Evolutionary conservation across 768 basidiomycete species (phyloP).

Genomic region (Clathrus columnatus): DNA sequence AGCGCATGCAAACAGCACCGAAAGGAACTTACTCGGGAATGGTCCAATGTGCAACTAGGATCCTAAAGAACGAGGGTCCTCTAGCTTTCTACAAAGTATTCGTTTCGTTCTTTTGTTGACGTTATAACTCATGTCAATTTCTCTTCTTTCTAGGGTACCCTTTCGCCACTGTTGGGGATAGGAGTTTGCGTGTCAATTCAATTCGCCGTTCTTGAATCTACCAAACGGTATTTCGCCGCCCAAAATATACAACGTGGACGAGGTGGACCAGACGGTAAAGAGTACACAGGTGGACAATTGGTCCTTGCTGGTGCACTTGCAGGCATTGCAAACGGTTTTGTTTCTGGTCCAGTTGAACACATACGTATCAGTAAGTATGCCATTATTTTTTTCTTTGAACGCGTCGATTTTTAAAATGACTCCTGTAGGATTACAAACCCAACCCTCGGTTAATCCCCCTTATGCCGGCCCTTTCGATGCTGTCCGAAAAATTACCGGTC

Average conservation of each 20-base stretch:
- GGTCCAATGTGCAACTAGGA: constrained; percentile 82
- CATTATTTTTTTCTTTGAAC: not conserved
- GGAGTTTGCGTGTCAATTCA: constrained; percentile 95
- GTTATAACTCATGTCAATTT: no score
- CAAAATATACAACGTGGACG: constrained; percentile 49
- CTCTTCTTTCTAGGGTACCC: constrained; percentile 61
- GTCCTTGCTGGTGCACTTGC: constrained; percentile 73
- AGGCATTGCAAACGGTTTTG: constrained; percentile 83
- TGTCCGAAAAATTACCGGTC: constrained; percentile 69
- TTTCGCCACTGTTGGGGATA: constrained; percentile 85
- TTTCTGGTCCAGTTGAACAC: constrained; percentile 95
- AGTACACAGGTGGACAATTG: constrained; percentile 55
- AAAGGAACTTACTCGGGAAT: constrained; percentile 85
- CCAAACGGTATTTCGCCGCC: constrained; percentile 68
- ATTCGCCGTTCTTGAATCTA: constrained; percentile 81
- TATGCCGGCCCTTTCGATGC: constrained; percentile 87
- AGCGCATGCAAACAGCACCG: constrained; percentile 93
- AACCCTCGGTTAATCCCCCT: constrained; percentile 63
- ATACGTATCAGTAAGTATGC: constrained; percentile 85
- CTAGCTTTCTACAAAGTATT: constrained; percentile 89
- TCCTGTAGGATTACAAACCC: constrained; percentile 76
- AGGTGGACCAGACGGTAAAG: constrained; percentile 59
- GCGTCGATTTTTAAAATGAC: not conserved
- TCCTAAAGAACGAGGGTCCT: constrained; percentile 86
- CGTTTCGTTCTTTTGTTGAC: not conserved